Evolutionary conservation across 1,284 basidiomycete species (phyloP).

Genomic region (Agroathelia rolfsii): DNA sequence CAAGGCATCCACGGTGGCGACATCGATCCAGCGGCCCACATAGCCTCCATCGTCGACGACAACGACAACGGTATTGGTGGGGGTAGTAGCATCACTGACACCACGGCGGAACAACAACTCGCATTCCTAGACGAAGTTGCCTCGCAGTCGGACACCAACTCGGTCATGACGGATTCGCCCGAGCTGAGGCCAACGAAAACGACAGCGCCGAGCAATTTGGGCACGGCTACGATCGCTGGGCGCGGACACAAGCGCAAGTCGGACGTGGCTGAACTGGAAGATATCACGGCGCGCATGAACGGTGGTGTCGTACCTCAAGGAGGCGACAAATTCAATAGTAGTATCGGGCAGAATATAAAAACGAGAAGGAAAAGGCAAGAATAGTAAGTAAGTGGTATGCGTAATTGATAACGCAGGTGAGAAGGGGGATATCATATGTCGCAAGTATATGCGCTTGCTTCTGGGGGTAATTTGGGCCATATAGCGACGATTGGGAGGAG

Average conservation of each 20-base stretch:
- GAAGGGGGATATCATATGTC: no score
- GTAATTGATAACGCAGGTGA: no score
- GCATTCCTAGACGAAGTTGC: slow-evolving; percentile 27
- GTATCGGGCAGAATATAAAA: no score
- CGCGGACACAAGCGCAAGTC: slow-evolving; percentile 10
- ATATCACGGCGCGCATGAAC: no score
- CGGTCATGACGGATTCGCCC: background rate
- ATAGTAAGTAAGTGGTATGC: no score
- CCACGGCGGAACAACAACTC: slow-evolving; percentile 13
- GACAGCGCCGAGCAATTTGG: slow-evolving; percentile 13
- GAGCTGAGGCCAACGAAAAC: slow-evolving; percentile 12
- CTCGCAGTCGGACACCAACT: slow-evolving; percentile 16
- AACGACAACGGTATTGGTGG: slow-evolving; percentile 15
- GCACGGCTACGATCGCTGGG: slow-evolving; percentile 2
- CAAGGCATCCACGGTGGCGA: slow-evolving; percentile 3
- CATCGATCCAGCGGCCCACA: slow-evolving; percentile 15
- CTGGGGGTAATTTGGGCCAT: no score
- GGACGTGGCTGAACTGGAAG: slow-evolving; percentile 15
- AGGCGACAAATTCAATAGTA: no score
- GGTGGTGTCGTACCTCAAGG: no score
- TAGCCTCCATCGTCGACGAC: slow-evolving; percentile 16
- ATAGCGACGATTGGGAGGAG: no score
- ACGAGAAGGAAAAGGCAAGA: no score
- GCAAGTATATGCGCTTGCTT: no score
- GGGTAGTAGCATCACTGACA: slow-evolving; percentile 18